Percentiles rank a stretch among this genome's conserved stretches.
Evolutionary conservation across 2,329 filamentous ascomycete genomes (phyloP).

Genomic region (Fonsecaea erecta): DNA sequence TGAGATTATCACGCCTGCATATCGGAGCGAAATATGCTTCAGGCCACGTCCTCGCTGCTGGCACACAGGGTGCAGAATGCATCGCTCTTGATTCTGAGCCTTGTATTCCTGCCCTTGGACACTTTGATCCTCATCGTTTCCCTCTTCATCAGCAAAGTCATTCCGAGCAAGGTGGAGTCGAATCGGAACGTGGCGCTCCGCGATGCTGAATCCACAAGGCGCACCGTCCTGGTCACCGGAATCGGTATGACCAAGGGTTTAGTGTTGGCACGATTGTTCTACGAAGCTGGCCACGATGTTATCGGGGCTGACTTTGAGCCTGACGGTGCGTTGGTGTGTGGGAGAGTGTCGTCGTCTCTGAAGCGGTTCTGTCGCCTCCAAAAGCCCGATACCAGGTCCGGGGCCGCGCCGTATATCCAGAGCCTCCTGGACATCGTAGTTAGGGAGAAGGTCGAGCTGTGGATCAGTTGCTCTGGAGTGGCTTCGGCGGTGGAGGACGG

Average conservation of each 20-base stretch:
- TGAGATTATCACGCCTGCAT: too few relatives aligned
- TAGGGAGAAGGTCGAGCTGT: conserved; percentile 68
- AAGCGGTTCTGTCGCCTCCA: conserved; percentile 59
- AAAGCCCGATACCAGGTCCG: conserved; percentile 41
- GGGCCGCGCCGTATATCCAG: conserved; percentile 58
- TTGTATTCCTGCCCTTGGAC: conserved; percentile 56
- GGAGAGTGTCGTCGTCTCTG: conserved; percentile 64
- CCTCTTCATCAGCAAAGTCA: conserved; percentile 42
- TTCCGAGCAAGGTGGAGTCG: conserved; percentile 38
- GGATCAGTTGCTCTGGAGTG: conserved; percentile 75
- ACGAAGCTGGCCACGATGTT: conserved; percentile 68
- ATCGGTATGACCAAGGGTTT: conserved; percentile 75
- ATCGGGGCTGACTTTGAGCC: conserved; percentile 70
- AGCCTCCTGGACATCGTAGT: conserved; percentile 63
- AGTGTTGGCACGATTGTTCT: conserved; percentile 67
- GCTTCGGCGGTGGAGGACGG: conserved; percentile 69
- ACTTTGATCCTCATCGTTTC: conserved; percentile 50
- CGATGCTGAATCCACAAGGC: conserved; percentile 48
- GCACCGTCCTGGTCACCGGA: conserved; percentile 72
- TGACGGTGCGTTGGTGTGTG: conserved; percentile 54
- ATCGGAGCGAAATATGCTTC: conserved; percentile 41
- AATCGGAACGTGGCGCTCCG: conserved; percentile 38
- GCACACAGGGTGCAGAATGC: conserved; percentile 56
- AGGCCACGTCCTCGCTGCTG: conserved; percentile 41
- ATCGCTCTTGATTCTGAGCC: conserved; percentile 48